Base-by-base conservation (phyloP, 2,329 filamentous ascomycete species). In the Ceratocystis cubensis region DNA sequence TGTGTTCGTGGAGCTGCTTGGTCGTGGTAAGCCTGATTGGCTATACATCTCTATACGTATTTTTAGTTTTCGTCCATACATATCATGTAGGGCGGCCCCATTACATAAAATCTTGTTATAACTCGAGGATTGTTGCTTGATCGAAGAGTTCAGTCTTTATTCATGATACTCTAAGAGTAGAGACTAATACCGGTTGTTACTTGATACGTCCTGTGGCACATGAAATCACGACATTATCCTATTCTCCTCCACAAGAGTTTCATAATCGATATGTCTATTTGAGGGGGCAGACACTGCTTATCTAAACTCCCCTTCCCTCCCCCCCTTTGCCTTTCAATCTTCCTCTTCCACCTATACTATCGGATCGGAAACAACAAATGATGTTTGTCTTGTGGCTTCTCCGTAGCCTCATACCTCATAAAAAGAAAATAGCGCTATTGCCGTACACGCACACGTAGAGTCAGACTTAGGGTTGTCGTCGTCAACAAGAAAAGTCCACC, bases 401-500 rank as follows among this genome's bases (percentile, higher is more conserved):
- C 15, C 22, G 30, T 25, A 17, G 33, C 45, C 30, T 46, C 45
- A 20, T 41, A 25, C 13, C 37, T 53, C 20, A 25, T 53, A 22
- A 56, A 64, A 66, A 48, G n/a, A 67, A 53, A 67, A 53, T 53
- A 53, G 48, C 48, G 30, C 56, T 59, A 30, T 37, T 59, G 7
- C 56, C 56, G 25, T 59, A 59, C 56, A 59, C 25, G 48, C 48
- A 59, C 56, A 59, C 45, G 44, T 15, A 53, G 44, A 50, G 6
- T 46, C 63, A n/a, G 25, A 64, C 17, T 48, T 30, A 2, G 20
- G 37, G 13, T 46, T 53, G 63, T 33, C 44, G 17, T 41, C 30
- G 63, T 50, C 28, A 64, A 44, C 46, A 59, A 64, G 45, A 66
- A 66, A 53, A 25, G 53, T 56, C 66, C 67, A 62, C 50, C 37